Conservation (phyloP, 2,329 filamentous ascomycete genomes). For the Cadophora malorum region DNA sequence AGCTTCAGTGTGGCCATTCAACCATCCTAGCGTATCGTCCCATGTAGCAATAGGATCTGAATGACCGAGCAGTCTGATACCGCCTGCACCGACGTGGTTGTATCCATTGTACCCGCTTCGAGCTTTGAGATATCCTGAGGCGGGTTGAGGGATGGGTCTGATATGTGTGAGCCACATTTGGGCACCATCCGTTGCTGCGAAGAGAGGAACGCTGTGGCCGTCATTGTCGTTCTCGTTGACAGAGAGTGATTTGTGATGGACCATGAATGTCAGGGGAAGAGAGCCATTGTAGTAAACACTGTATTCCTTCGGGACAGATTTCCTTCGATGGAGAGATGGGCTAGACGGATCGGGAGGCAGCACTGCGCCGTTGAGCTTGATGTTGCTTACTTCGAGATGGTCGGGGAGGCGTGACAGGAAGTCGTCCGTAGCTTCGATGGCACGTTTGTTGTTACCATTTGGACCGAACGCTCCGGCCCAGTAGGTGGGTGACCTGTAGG, state of each 20-base stretch:
- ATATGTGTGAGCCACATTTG: constrained; percentile 21
- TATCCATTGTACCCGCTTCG: constrained; percentile 15
- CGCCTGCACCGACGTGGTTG: constrained; percentile 22
- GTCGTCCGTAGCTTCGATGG: constrained; percentile 1
- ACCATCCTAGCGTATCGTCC: constrained; percentile 12
- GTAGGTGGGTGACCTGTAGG: constrained; percentile 1
- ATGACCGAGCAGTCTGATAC: constrained; percentile 17
- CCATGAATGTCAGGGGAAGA: constrained; percentile 22
- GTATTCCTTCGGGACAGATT: constrained; percentile 6
- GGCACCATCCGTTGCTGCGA: constrained; percentile 22
- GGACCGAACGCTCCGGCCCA: constrained; percentile 23
- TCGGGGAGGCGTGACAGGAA: constrained; percentile 21
- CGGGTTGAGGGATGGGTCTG: neutral
- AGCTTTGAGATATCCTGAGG: neutral
- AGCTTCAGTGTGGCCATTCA: constrained; percentile 4
- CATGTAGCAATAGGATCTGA: constrained; percentile 16
- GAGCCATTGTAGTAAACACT: constrained; percentile 21
- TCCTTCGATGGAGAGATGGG: constrained; percentile 1
- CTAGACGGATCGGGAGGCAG: neutral
- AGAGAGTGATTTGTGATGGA: constrained; percentile 6
- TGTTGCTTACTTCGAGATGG: constrained; percentile 18
- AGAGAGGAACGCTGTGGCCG: constrained; percentile 10
- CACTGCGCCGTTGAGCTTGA: constrained; percentile 15
- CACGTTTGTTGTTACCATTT: constrained; percentile 16
- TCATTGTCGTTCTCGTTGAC: neutral